Evolutionary conservation across 768 basidiomycete species (phyloP).

Genomic region (Boletus edulis): DNA sequence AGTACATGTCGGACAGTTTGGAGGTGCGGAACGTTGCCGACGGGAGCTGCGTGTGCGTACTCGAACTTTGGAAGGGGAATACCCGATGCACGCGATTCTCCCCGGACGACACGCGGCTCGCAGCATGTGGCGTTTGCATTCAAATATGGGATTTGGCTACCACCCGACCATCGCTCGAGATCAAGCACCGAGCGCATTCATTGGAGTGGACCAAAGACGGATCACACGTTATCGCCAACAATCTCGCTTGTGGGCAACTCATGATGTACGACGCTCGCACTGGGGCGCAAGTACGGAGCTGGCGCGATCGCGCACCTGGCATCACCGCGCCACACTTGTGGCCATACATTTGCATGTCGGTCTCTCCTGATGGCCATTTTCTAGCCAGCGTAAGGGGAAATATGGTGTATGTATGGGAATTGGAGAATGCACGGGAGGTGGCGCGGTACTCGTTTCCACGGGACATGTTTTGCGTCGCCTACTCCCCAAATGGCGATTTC

Average conservation of each 20-base stretch:
- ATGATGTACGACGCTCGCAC: slow-evolving; percentile 21
- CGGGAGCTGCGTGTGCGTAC: slow-evolving; percentile 13
- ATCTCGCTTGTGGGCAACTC: slow-evolving; percentile 24
- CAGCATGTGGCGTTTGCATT: slow-evolving; percentile 23
- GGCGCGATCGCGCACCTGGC: slow-evolving; percentile 12
- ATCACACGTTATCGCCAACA: slow-evolving; percentile 15
- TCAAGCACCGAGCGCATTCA: slow-evolving; percentile 26
- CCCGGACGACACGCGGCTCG: slow-evolving; percentile 21
- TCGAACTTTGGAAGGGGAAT: slow-evolving; percentile 23
- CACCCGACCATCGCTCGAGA: slow-evolving; percentile 20
- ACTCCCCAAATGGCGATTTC: slow-evolving; percentile 20
- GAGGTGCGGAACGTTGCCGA: slow-evolving; percentile 16
- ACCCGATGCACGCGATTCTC: slow-evolving; percentile 26
- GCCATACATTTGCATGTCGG: slow-evolving; percentile 24
- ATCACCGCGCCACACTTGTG: slow-evolving; percentile 10
- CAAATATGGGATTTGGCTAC: slow-evolving; percentile 22
- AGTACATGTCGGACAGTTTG: slow-evolving; percentile 25
- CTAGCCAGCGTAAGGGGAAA: slow-evolving; percentile 22
- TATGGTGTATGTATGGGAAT: slow-evolving; percentile 15
- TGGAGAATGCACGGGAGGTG: slow-evolving; percentile 15
- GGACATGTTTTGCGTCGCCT: slow-evolving; percentile 23
- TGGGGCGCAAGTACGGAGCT: slow-evolving; percentile 19
- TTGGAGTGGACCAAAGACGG: slow-evolving; percentile 26
- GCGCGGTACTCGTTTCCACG: slow-evolving; percentile 21
- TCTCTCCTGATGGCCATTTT: slow-evolving; percentile 16